Evolutionary conservation across 805 yeast species (phyloP).

Genomic region (Candida saitoana): DNA sequence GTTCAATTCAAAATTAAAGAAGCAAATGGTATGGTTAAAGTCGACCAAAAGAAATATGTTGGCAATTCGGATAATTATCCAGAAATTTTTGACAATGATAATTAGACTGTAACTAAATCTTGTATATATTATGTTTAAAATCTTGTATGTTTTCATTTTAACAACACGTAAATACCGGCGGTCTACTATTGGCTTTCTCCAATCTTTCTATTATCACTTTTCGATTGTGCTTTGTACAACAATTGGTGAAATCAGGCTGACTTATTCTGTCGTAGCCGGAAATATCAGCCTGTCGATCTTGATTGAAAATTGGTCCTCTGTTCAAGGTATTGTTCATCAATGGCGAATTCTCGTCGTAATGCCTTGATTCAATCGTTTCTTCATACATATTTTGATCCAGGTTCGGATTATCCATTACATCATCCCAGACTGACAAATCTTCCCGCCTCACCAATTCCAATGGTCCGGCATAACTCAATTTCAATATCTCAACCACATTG

Average conservation of each 20-base stretch:
- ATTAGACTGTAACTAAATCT: no score
- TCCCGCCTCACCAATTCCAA: slow-evolving; percentile 60
- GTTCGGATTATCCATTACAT: slow-evolving; percentile 53
- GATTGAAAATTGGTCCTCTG: background rate
- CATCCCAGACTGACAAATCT: slow-evolving; percentile 56
- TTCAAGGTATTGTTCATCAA: slow-evolving; percentile 1
- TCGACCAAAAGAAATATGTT: slow-evolving; percentile 9
- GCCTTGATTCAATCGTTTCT: background rate
- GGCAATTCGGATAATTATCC: slow-evolving; percentile 9
- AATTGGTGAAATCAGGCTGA: slow-evolving; percentile 7
- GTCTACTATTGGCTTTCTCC: slow-evolving; percentile 49
- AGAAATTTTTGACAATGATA: slow-evolving; percentile 8
- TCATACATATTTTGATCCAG: slow-evolving; percentile 17
- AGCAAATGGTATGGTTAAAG: slow-evolving; percentile 34
- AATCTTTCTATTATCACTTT: slow-evolving; percentile 58
- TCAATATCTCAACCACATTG: slow-evolving; percentile 65
- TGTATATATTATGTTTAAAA: no score
- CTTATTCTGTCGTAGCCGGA: slow-evolving; percentile 7
- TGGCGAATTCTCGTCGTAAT: slow-evolving; percentile 7
- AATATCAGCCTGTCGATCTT: background rate
- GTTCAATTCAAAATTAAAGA: slow-evolving; percentile 63
- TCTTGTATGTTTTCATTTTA: no score
- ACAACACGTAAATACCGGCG: slow-evolving; percentile 71
- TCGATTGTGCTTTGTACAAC: slow-evolving; percentile 23
- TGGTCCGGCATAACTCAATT: slow-evolving; percentile 58